These are phyloP conservation scores for Ehretia macrophylla DNA, from an alignment of 257 asterid genomes.

Conservation along the genomic window DNA sequence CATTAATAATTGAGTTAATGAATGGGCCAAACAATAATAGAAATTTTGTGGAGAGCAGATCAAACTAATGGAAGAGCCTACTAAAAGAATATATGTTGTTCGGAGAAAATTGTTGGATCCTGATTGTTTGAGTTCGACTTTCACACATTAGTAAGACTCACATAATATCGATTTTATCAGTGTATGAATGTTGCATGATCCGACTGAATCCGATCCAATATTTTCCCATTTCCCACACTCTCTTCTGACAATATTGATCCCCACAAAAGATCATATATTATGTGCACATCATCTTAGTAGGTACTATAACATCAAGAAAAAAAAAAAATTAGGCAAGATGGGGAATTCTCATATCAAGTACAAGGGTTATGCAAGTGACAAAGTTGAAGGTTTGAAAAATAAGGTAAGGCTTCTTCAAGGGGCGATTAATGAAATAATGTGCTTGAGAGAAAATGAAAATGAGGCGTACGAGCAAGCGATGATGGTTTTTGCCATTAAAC, in stretches of 20 bases:
- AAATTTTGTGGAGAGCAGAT: background rate
- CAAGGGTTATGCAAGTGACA: slow-evolving; percentile 20
- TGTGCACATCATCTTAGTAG: background rate
- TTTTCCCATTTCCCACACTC: no score
- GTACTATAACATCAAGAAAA: background rate
- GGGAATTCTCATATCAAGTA: slow-evolving; percentile 55
- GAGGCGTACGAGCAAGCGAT: slow-evolving; percentile 54
- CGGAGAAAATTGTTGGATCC: no score
- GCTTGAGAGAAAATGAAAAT: slow-evolving; percentile 59
- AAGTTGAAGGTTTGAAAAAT: slow-evolving; percentile 49
- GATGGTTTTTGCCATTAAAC: slow-evolving; percentile 57
- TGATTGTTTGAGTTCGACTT: no score
- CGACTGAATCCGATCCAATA: no score
- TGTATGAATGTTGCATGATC: no score
- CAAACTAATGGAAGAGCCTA: background rate
- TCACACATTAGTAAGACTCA: no score
- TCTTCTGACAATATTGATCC: no score
- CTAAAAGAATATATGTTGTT: no score
- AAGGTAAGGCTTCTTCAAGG: slow-evolving; percentile 48
- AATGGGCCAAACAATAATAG: background rate
- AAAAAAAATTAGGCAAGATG: slow-evolving; percentile 21
- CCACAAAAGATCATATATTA: no score
- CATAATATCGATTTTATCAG: no score
- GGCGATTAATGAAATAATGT: slow-evolving; percentile 56
- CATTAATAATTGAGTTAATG: slow-evolving; percentile 1